Percentiles rank a stretch among this genome's conserved stretches.
Evolutionary conservation across 345 rosid species (phyloP).

Genomic region (Salix exigua): DNA sequence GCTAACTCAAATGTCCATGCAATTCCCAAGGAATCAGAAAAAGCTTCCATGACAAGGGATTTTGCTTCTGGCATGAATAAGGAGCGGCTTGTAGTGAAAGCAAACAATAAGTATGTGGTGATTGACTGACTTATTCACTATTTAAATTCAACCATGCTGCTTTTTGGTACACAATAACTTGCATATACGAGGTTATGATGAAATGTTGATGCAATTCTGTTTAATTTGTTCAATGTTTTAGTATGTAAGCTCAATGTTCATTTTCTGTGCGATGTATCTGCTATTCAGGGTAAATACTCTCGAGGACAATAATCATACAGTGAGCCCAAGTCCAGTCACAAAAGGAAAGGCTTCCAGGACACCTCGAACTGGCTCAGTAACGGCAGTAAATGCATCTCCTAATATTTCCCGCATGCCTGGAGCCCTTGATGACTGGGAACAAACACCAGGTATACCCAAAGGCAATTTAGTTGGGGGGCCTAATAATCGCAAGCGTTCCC

Average conservation of each 20-base stretch:
- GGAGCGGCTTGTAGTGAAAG: constrained; percentile 39
- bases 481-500: constrained; percentile 44
- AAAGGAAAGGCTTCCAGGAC: constrained; percentile 54
- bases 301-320: constrained; percentile 33
- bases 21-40: constrained; percentile 37
- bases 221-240: not conserved
- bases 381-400: constrained; percentile 35
- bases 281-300: constrained; percentile 36
- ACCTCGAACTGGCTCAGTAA: constrained; percentile 40
- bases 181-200: not conserved
- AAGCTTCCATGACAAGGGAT: constrained; percentile 41
- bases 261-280: not conserved
- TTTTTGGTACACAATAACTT: not conserved
- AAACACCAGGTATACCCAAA: constrained; percentile 33
- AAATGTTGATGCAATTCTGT: not conserved
- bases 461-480: constrained; percentile 30
- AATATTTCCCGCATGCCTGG: constrained; percentile 36
- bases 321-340: constrained; percentile 26
- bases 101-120: constrained; percentile 41
- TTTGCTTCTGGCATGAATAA: constrained; percentile 32
- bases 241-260: not conserved
- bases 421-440: constrained; percentile 40
- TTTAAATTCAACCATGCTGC: not conserved
- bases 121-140: not conserved
- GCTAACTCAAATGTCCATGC: constrained; percentile 28